Conservation (phyloP, 2,329 filamentous ascomycete genomes). For the Aureobasidium sp. region DNA sequence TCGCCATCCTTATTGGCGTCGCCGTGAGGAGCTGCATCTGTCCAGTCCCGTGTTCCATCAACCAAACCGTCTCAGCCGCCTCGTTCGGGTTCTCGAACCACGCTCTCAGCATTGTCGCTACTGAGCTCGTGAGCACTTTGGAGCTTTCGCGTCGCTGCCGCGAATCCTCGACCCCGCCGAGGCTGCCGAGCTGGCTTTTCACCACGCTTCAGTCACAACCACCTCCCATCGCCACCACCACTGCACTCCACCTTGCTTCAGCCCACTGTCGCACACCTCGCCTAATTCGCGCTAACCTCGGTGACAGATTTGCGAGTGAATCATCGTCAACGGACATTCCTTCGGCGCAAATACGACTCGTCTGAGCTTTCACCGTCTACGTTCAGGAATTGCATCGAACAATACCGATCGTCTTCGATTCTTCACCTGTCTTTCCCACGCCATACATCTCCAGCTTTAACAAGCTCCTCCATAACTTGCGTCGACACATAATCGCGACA, state of each 20-base stretch:
- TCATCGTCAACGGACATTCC: slow-evolving; percentile 15
- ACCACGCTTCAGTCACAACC: background rate
- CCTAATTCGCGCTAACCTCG: slow-evolving; percentile 6
- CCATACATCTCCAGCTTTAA: background rate
- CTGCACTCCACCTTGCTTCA: background rate
- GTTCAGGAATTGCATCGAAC: slow-evolving; percentile 10
- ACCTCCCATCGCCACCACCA: background rate
- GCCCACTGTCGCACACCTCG: background rate
- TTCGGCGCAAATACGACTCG: slow-evolving; percentile 13
- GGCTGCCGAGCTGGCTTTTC: slow-evolving; percentile 11
- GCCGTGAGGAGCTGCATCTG: slow-evolving; percentile 7
- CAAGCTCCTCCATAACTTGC: slow-evolving; percentile 6
- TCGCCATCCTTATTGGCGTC: slow-evolving; percentile 4
- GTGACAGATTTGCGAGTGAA: slow-evolving; percentile 15
- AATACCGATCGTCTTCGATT: slow-evolving; percentile 13
- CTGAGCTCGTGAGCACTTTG: background rate
- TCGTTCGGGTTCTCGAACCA: background rate
- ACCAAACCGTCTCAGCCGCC: background rate
- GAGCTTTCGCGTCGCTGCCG: slow-evolving; percentile 9
- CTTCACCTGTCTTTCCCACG: slow-evolving; percentile 9
- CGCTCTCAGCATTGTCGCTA: background rate
- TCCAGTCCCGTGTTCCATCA: background rate
- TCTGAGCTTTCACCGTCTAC: slow-evolving; percentile 3
- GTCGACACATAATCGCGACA: slow-evolving; percentile 8
- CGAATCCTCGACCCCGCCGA: slow-evolving; percentile 8